phyloP scores from a whole-genome alignment of 2,329 filamentous ascomycete species.

The Trichophyton equinum region DNA sequence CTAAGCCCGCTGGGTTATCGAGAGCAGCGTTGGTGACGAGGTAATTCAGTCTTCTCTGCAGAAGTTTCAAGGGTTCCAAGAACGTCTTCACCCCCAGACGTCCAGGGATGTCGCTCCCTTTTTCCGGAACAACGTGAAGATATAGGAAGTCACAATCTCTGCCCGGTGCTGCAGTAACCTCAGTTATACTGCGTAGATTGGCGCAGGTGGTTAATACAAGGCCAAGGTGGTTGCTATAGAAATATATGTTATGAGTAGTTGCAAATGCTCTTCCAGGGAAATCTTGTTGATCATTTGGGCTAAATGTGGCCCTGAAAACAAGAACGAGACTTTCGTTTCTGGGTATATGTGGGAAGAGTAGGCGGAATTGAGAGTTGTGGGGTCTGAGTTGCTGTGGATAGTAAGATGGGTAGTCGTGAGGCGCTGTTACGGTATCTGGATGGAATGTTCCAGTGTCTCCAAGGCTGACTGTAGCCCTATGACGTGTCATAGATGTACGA shows the following conservation, averaged over 20 bases:
- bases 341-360: constrained; percentile 73
- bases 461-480: constrained; percentile 47
- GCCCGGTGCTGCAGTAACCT: constrained; percentile 81
- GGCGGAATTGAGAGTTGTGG: constrained; percentile 85
- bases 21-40: constrained; percentile 68
- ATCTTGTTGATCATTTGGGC: constrained; percentile 58
- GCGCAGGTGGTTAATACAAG: constrained; percentile 74
- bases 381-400: constrained; percentile 73
- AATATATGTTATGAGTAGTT: constrained; percentile 78
- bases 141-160: constrained; percentile 89
- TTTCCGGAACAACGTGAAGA: constrained; percentile 58
- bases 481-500: constrained; percentile 24
- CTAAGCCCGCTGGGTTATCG: constrained; percentile 54
- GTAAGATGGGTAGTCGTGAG: constrained; percentile 52
- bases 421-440: constrained; percentile 20
- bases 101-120: constrained; percentile 51
- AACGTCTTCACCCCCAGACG: constrained; percentile 85
- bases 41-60: constrained; percentile 74
- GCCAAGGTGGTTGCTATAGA: constrained; percentile 91
- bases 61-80: constrained; percentile 68
- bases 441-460: constrained; percentile 28
- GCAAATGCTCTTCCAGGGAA: constrained; percentile 81
- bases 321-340: constrained; percentile 71
- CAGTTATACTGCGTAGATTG: constrained; percentile 61
- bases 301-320: constrained; percentile 89